phyloP scores from a whole-genome alignment of 352 stramenopile species.

The Halophytophthora batemanensis region DNA sequence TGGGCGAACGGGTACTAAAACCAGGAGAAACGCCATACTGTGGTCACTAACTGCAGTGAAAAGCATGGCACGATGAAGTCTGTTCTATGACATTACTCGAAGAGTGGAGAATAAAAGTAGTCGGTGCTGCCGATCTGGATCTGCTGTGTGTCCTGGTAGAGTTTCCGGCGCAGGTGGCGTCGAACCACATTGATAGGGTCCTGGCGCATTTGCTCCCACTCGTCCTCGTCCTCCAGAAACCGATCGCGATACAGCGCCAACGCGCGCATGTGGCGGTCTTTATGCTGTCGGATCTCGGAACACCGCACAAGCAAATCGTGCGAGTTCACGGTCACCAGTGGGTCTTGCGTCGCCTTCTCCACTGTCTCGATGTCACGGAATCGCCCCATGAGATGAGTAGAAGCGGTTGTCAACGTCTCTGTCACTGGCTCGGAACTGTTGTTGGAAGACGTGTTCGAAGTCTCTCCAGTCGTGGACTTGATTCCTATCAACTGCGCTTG shows the following conservation, averaged over 20 bases:
- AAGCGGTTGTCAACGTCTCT: not conserved
- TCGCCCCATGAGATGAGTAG: slow-evolving; percentile 1
- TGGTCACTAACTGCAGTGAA: no score
- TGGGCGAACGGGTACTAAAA: slow-evolving; percentile 51
- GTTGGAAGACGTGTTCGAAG: not conserved
- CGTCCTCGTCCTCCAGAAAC: slow-evolving; percentile 53
- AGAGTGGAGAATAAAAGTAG: slow-evolving; percentile 65
- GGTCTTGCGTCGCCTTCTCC: slow-evolving; percentile 44
- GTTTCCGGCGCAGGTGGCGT: slow-evolving; percentile 44
- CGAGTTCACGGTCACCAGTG: slow-evolving; percentile 53
- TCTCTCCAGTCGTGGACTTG: not conserved
- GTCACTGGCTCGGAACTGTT: slow-evolving; percentile 5
- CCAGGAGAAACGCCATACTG: not conserved
- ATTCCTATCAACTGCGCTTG: not conserved
- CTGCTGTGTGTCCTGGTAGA: slow-evolving; percentile 58
- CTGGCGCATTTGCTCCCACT: slow-evolving; percentile 66
- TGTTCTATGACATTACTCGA: slow-evolving; percentile 22
- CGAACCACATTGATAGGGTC: slow-evolving; percentile 67
- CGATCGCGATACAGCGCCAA: slow-evolving; percentile 43
- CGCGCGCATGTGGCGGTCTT: slow-evolving; percentile 37
- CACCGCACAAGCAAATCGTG: slow-evolving; percentile 71
- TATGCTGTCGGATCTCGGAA: slow-evolving; percentile 57
- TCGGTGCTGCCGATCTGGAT: slow-evolving; percentile 62
- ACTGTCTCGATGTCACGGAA: slow-evolving; percentile 66
- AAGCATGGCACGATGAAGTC: not conserved